Percentiles rank a stretch among this genome's conserved stretches.
Evolutionary conservation across 1,139 yeast genomes (phyloP).

Genomic region (Diutina siamensis): DNA sequence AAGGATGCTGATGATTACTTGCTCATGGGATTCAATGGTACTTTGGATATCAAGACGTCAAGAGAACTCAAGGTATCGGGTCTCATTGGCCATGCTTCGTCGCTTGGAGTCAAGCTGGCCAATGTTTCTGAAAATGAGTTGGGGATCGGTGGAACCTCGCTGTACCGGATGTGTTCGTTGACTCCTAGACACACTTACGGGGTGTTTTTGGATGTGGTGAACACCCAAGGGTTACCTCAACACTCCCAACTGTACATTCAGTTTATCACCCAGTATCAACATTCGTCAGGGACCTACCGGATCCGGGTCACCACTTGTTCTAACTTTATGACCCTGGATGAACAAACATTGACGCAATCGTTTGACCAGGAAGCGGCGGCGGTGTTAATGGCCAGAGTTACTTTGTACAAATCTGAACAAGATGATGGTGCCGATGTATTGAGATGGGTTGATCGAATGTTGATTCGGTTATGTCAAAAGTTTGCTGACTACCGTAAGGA

Average conservation of each 20-base stretch:
- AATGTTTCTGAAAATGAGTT: conserved; percentile 88
- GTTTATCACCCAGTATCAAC: conserved; percentile 70
- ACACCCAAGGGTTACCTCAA: conserved; percentile 34
- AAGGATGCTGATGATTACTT: conserved; percentile 80
- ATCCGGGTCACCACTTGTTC: conserved; percentile 85
- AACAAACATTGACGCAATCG: conserved; percentile 42
- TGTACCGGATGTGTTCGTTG: conserved; percentile 74
- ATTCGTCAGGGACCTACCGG: conserved; percentile 71
- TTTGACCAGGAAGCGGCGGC: conserved; percentile 99
- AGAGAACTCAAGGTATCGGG: conserved; percentile 87
- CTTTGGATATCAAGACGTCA: conserved; percentile 79
- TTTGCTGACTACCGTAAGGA: conserved; percentile 42
- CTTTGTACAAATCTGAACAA: conserved; percentile 80
- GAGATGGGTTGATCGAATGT: conserved; percentile 42
- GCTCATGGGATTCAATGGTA: conserved; percentile 80
- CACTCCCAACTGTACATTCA: conserved; percentile 51
- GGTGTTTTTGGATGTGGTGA: conserved; percentile 75
- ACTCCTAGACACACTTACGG: conserved; percentile 85
- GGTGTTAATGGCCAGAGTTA: conserved; percentile 87
- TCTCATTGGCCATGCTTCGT: conserved; percentile 84
- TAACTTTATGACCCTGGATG: conserved; percentile 40
- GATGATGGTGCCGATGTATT: conserved; percentile 43
- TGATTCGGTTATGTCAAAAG: conserved; percentile 39
- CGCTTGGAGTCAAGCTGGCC: conserved; percentile 47
- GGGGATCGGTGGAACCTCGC: conserved; percentile 86